These are phyloP conservation scores for Tillandsia fasciculata DNA, from an alignment of 176 grass and related monocot genomes.

Conservation along the genomic window DNA sequence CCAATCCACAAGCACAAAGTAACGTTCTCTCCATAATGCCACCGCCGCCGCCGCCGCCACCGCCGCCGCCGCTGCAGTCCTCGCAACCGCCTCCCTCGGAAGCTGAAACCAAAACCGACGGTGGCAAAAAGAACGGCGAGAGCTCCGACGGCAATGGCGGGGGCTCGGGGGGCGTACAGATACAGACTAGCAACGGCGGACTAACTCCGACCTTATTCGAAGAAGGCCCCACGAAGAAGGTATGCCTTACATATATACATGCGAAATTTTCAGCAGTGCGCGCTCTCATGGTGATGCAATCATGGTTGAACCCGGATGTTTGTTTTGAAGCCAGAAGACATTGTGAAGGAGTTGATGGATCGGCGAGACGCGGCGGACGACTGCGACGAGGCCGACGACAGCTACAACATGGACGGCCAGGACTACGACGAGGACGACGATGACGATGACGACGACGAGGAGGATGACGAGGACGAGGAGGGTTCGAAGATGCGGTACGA, in stretches of 20 bases:
- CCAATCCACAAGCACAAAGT: constrained; percentile 16
- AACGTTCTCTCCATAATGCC: constrained; percentile 9
- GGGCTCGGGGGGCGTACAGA: constrained; percentile 25
- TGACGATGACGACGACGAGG: constrained; percentile 46
- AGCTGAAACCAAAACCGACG: constrained; percentile 26
- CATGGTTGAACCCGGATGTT: constrained; percentile 38
- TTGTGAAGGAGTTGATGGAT: constrained; percentile 76
- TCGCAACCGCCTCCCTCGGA: constrained; percentile 27
- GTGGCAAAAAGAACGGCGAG: constrained; percentile 3
- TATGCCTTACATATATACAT: constrained; percentile 18
- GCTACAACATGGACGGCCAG: constrained; percentile 46
- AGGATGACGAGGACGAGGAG: constrained; percentile 36
- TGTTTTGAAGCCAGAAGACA: constrained; percentile 89
- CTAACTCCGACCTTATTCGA: constrained; percentile 25
- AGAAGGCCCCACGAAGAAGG: constrained; percentile 50
- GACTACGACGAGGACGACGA: constrained; percentile 43
- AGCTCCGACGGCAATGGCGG: constrained; percentile 10
- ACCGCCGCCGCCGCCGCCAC: constrained; percentile 9
- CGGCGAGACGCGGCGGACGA: constrained; percentile 46
- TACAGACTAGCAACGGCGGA: constrained; percentile 45
- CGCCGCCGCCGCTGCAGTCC: constrained; percentile 12
- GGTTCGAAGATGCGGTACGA: constrained; percentile 76
- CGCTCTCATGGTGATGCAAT: constrained; percentile 38
- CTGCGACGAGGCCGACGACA: constrained; percentile 44
- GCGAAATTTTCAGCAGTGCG: too few relatives aligned